Evolutionary conservation across 345 rosid species (phyloP).

Genomic region (Lepidium africanum): DNA sequence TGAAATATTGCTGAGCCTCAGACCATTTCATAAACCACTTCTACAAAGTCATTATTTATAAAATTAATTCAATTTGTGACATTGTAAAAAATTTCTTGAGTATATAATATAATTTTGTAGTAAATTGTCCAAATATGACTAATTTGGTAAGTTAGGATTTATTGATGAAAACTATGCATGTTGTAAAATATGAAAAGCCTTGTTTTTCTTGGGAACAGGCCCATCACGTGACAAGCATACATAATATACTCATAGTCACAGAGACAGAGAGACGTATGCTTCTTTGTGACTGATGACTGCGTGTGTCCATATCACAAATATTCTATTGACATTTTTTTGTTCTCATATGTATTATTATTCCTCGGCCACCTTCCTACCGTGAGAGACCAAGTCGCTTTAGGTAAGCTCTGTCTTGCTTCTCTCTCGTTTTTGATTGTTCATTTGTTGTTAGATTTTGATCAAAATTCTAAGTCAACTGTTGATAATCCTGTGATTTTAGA

Average conservation of each 20-base stretch:
- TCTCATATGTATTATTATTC: neutral
- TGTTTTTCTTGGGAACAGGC: neutral
- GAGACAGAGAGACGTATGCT: neutral
- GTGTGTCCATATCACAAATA: neutral
- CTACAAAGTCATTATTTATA: no score
- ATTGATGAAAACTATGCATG: neutral
- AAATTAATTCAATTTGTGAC: no score
- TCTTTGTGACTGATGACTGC: neutral
- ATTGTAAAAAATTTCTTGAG: no score
- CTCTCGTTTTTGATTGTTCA: neutral
- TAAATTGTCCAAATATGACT: no score
- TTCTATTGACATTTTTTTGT: neutral
- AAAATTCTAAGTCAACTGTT: neutral
- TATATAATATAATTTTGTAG: no score
- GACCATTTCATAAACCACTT: no score
- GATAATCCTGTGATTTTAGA: neutral
- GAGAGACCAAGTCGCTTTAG: slow-evolving; percentile 3
- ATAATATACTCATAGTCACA: neutral
- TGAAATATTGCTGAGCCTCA: no score
- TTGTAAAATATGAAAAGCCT: neutral
- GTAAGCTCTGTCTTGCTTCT: neutral
- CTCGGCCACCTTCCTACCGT: slow-evolving; percentile 16
- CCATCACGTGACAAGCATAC: neutral
- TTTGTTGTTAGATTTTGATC: neutral
- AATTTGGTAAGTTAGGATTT: no score